These are phyloP conservation scores for Didymella arachidicola DNA, from an alignment of 2,329 filamentous ascomycete species.

Conservation along the genomic window DNA sequence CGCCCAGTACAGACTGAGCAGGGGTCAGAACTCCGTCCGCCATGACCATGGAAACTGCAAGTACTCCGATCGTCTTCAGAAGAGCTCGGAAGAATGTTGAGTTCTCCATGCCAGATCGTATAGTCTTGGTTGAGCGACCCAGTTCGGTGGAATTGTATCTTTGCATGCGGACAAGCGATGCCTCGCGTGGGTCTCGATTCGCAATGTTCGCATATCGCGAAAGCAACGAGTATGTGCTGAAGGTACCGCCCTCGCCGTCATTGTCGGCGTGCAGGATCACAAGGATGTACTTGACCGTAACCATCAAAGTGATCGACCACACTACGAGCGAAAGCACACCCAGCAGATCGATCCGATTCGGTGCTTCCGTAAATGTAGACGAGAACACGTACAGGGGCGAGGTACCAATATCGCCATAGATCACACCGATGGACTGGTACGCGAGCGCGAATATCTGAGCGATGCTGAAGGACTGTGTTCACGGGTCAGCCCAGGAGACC, in stretches of 20 bases:
- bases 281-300: conserved; percentile 73
- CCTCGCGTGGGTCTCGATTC: conserved; percentile 65
- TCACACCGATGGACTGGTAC: conserved; percentile 71
- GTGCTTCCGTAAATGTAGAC: conserved; percentile 65
- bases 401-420: conserved; percentile 74
- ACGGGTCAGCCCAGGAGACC: conserved; percentile 19
- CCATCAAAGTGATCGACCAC: conserved; percentile 73
- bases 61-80: conserved; percentile 68
- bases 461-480: conserved; percentile 37
- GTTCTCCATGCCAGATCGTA: conserved; percentile 67
- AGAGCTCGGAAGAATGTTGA: conserved; percentile 61
- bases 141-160: conserved; percentile 66
- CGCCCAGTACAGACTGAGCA: conserved; percentile 73
- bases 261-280: conserved; percentile 73
- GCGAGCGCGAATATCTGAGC: conserved; percentile 50
- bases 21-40: conserved; percentile 72
- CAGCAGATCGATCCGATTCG: conserved; percentile 65
- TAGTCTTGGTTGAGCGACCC: conserved; percentile 57
- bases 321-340: conserved; percentile 73
- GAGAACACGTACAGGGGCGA: conserved; percentile 75
- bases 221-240: conserved; percentile 71
- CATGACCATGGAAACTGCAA: conserved; percentile 74
- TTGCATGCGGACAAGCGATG: conserved; percentile 65
- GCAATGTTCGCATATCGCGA: conserved; percentile 67
- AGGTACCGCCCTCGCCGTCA: conserved; percentile 75